Conservation (phyloP, 31 red algal genomes). For the Odonthalia washingtoniensis region DNA sequence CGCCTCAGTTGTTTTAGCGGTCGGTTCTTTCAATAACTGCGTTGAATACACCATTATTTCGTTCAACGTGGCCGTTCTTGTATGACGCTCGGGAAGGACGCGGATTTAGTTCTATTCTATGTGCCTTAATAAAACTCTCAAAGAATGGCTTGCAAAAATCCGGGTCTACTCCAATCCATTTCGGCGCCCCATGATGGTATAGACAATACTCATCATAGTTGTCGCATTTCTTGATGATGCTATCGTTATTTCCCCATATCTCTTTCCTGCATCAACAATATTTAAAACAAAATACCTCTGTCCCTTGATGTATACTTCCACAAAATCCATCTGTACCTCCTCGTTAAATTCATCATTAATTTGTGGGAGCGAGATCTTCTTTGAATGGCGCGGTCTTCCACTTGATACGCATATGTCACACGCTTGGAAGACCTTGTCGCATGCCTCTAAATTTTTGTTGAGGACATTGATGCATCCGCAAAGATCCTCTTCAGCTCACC, state of each 20-base stretch:
- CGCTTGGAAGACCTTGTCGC: not conserved
- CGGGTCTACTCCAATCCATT: not conserved
- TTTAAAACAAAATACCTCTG: not conserved
- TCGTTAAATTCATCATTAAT: slow-evolving; percentile 14
- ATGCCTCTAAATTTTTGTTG: not conserved
- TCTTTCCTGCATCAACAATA: not conserved
- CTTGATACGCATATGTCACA: slow-evolving; percentile 12
- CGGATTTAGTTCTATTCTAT: not conserved
- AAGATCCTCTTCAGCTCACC: not conserved
- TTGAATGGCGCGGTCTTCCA: too few species aligned
- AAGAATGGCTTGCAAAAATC: not conserved
- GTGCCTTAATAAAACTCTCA: not conserved
- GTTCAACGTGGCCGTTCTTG: slow-evolving; percentile 15
- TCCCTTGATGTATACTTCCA: not conserved
- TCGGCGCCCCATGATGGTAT: slow-evolving; percentile 21
- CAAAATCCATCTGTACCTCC: slow-evolving; percentile 9
- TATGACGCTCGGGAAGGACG: not conserved
- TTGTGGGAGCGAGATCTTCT: slow-evolving; percentile 5
- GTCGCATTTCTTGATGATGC: not conserved
- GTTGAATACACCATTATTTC: not conserved
- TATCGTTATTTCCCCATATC: not conserved
- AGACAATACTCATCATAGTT: not conserved
- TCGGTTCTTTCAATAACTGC: not conserved
- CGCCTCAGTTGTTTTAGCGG: not conserved
- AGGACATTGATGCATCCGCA: not conserved